phyloP scores from a whole-genome alignment of 208 protist species.

The Trypanosoma rangeli region DNA sequence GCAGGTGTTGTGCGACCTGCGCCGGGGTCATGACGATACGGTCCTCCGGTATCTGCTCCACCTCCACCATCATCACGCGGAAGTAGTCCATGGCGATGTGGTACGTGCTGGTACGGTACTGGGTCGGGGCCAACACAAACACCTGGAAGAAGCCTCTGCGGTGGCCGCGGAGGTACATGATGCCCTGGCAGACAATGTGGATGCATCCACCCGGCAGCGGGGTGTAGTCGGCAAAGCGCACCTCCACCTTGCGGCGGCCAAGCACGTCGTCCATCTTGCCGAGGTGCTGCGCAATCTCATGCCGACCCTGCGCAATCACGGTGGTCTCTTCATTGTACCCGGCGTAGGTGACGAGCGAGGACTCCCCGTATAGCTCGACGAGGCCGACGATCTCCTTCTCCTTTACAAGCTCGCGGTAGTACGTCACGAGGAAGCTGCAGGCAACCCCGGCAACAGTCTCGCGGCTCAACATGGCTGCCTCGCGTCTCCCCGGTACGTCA shows the following conservation, averaged over 20 bases:
- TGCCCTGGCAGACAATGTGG: constrained; percentile 71
- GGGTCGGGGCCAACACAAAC: constrained; percentile 79
- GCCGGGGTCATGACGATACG: constrained; percentile 60
- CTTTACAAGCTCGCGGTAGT: constrained; percentile 83
- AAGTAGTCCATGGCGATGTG: constrained; percentile 85
- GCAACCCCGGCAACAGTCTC: constrained; percentile 55
- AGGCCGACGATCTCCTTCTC: constrained; percentile 41
- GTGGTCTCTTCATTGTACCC: constrained; percentile 57
- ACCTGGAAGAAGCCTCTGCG: constrained; percentile 67
- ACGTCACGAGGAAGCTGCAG: constrained; percentile 69
- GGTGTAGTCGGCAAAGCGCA: constrained; percentile 71
- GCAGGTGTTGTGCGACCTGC: constrained; percentile 57
- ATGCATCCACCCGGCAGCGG: constrained; percentile 63
- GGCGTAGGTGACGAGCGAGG: constrained; percentile 53
- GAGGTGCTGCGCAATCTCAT: constrained; percentile 52
- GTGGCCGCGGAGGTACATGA: constrained; percentile 60
- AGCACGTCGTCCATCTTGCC: constrained; percentile 51
- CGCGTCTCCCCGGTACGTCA: neutral
- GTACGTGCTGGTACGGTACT: constrained; percentile 74
- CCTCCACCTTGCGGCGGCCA: constrained; percentile 73
- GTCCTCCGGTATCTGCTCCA: constrained; percentile 71
- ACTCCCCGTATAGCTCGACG: constrained; percentile 69
- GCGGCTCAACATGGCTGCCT: constrained; percentile 32
- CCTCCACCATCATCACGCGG: constrained; percentile 63
- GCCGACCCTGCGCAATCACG: constrained; percentile 44